Conservation (phyloP, 441 rosid species). For the Euphorbia celastroides region DNA sequence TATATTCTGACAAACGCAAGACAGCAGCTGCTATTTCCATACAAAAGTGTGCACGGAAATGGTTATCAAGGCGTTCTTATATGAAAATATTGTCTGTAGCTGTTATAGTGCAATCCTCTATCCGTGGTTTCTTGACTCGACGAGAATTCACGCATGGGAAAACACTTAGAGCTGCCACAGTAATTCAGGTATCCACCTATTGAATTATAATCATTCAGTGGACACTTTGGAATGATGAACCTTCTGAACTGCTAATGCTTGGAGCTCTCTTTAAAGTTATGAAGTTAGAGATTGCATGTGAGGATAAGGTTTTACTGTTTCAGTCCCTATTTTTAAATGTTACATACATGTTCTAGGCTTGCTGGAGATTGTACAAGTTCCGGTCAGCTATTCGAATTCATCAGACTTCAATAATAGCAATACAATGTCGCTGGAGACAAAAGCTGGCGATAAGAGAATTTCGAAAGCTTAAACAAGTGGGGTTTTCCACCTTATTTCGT, state of each 20-base stretch:
- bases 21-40: slow-evolving; percentile 67
- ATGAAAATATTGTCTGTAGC: slow-evolving; percentile 46
- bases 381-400: slow-evolving; percentile 53
- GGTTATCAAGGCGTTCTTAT: slow-evolving; percentile 53
- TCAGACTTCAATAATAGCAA: slow-evolving; percentile 62
- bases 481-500: background rate
- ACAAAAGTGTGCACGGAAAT: slow-evolving; percentile 62
- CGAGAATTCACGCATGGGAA: slow-evolving; percentile 44
- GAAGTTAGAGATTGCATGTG: background rate
- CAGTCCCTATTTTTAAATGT: slow-evolving; percentile 8
- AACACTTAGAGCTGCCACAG: slow-evolving; percentile 59
- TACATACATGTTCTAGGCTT: slow-evolving; percentile 42
- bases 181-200: slow-evolving; percentile 73
- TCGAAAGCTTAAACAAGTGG: slow-evolving; percentile 71
- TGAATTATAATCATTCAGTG: background rate
- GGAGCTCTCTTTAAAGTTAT: background rate
- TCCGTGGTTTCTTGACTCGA: slow-evolving; percentile 64
- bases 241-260: background rate
- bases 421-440: slow-evolving; percentile 91
- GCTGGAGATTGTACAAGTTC: slow-evolving; percentile 75
- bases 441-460: slow-evolving; percentile 83
- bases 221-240: background rate
- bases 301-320: background rate
- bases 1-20: no score
- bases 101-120: slow-evolving; percentile 52